phyloP scores from a whole-genome alignment of 208 protist genomes.

The Phytomonas sp. region DNA sequence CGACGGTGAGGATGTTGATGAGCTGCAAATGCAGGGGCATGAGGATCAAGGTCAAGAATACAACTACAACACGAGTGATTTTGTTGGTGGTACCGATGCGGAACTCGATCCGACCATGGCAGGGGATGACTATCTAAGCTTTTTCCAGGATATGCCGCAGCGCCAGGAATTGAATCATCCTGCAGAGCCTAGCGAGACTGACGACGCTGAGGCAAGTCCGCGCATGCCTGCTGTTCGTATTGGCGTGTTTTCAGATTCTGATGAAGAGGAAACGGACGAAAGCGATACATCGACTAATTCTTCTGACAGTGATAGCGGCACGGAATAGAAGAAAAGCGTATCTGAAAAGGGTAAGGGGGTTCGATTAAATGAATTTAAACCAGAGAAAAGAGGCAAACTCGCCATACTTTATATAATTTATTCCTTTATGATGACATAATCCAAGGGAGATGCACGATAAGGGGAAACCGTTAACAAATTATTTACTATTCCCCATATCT shows the following conservation, averaged over 20 bases:
- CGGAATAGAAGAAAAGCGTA: not conserved
- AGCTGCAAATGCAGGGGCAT: not conserved
- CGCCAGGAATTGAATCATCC: not conserved
- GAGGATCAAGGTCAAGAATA: not conserved
- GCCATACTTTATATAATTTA: not conserved
- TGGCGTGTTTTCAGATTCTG: conserved; percentile 53
- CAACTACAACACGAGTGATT: not conserved
- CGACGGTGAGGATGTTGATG: not conserved
- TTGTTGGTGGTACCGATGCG: not conserved
- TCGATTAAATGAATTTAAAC: not conserved
- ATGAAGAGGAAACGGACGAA: conserved; percentile 44
- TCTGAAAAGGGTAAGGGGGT: not conserved
- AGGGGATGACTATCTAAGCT: not conserved
- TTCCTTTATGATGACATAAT: not conserved
- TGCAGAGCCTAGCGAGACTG: not conserved
- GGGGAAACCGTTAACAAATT: not conserved
- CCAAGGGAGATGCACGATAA: not conserved
- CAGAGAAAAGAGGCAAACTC: not conserved
- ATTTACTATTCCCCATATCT: not conserved
- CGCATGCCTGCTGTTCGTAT: conserved; percentile 20
- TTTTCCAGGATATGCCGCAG: not conserved
- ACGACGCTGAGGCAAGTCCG: conserved; percentile 2
- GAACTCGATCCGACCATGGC: not conserved
- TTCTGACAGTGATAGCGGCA: not conserved
- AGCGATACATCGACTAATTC: not conserved